Evolutionary conservation across 1,284 basidiomycete genomes (phyloP), one percentile per base, ranked within the genome.

Genomic region (Schizophyllum commune): DNA sequence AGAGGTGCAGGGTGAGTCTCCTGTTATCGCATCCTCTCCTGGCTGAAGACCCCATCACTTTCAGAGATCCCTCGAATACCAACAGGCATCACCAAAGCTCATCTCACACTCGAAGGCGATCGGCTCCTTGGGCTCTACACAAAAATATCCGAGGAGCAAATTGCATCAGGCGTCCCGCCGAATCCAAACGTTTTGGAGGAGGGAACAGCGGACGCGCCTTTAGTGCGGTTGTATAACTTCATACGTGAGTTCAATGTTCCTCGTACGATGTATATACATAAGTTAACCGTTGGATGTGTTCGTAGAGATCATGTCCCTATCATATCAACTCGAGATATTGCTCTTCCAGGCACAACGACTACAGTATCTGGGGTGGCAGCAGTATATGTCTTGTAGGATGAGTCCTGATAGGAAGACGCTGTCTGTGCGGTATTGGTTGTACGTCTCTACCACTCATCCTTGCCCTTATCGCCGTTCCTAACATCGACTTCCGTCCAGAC

Each of bases 291-390:
- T 54, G 39, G n/a, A n/a, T n/a, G n/a, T n/a, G n/a, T n/a, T n/a
- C 53, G 21, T 67, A 93, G 91, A 93, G 70, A 88, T 90, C 78
- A 90, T 93, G 83, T 89, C 90, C 1, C 72, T 93, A 61, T 89
- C 90, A 1, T 94, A 93, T 71, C 90, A 92, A 68, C 78, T 93
- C 9, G 92, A 91, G 72, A 89, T 92, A 65, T 70, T 94, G 55
- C 87, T 86, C 78, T 89, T 85, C 68, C 90, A 92, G 86, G 88
- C 87, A 4, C 75, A 84, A 67, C 79, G 88, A 39, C 82, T 92
- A 79, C 79, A 86, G 52, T 82, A 82, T n/a, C 76, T 92, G 11
- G 91, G 91, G 19, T 92, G 89, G 90, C 83, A 81, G 4, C 83
- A 92, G 21, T 86, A 83, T 70, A 71, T 92, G 52, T 79, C 77